Conservation (phyloP, 441 rosid species). For the Biscutella auriculata region DNA sequence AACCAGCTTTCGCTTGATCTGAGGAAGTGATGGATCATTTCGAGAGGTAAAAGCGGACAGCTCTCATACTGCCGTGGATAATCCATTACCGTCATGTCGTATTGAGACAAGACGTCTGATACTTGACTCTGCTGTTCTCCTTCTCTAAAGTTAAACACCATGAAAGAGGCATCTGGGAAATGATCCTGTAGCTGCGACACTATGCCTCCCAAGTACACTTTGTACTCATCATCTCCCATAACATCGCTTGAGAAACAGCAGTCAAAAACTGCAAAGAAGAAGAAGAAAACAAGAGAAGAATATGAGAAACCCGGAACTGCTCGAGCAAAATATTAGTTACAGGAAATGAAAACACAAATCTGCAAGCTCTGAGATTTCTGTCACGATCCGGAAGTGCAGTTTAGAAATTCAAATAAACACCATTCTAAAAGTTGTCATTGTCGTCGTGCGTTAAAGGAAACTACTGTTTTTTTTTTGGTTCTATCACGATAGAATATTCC, state of each 20-base stretch:
- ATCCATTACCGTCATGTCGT: constrained; percentile 88
- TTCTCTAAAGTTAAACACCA: constrained; percentile 92
- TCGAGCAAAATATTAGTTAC: neutral
- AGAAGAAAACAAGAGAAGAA: neutral
- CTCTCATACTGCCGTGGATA: constrained; percentile 91
- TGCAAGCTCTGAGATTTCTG: neutral
- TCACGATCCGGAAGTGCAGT: constrained; percentile 4
- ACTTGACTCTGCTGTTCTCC: constrained; percentile 81
- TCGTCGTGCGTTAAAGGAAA: constrained; percentile 1
- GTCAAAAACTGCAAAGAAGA: constrained; percentile 63
- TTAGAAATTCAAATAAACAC: constrained; percentile 1
- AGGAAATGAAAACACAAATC: neutral
- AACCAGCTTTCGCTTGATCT: constrained; percentile 91
- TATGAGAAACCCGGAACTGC: neutral
- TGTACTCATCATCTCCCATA: constrained; percentile 87
- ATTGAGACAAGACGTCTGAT: constrained; percentile 52
- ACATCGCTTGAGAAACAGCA: constrained; percentile 89
- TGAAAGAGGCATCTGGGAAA: constrained; percentile 88
- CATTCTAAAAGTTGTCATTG: neutral
- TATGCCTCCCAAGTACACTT: constrained; percentile 77
- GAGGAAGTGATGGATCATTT: constrained; percentile 78
- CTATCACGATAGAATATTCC: constrained; percentile 24
- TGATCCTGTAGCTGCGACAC: constrained; percentile 88
- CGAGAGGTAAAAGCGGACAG: constrained; percentile 71
- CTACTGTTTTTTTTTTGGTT: neutral